Evolutionary conservation across 1,284 basidiomycete species (phyloP).

Genomic region (Moesziomyces aphidis): DNA sequence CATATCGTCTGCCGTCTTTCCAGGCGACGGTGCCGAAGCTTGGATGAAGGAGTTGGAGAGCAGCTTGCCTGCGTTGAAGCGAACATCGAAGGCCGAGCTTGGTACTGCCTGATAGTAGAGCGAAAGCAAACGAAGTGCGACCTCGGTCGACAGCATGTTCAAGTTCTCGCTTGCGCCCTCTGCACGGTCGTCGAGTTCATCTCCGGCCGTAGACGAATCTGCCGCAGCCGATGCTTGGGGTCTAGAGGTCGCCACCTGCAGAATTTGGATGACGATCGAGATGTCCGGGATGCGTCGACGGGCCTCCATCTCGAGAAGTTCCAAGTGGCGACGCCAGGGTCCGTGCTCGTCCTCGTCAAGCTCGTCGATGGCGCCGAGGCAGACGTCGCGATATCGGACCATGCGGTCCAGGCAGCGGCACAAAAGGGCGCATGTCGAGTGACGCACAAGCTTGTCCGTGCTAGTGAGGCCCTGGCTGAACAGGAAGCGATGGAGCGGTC

Average conservation of each 20-base stretch:
- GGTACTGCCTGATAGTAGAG: conserved; percentile 85
- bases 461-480: conserved; percentile 77
- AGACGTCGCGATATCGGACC: conserved; percentile 28
- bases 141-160: conserved; percentile 79
- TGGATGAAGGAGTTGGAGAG: conserved; percentile 72
- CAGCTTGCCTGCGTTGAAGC: conserved; percentile 87
- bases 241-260: conserved; percentile 57
- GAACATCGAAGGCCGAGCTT: conserved; percentile 78
- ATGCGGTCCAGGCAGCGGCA: conserved; percentile 52
- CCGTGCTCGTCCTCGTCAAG: conserved; percentile 74
- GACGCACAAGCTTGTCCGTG: conserved; percentile 78
- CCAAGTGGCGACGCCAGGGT: conserved; percentile 33
- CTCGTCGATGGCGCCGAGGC: conserved; percentile 70
- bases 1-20: background rate
- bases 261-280: conserved; percentile 67
- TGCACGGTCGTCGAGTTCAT: conserved; percentile 16
- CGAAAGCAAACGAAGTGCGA: conserved; percentile 81
- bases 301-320: conserved; percentile 45
- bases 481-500: conserved; percentile 68
- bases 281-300: conserved; percentile 60
- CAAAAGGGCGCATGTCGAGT: conserved; percentile 81
- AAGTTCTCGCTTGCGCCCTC: conserved; percentile 2
- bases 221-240: conserved; percentile 5
- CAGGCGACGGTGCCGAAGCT: background rate
- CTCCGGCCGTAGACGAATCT: background rate